phyloP scores from a whole-genome alignment of 148 eudicot species.

The Fallopia convolvulus region DNA sequence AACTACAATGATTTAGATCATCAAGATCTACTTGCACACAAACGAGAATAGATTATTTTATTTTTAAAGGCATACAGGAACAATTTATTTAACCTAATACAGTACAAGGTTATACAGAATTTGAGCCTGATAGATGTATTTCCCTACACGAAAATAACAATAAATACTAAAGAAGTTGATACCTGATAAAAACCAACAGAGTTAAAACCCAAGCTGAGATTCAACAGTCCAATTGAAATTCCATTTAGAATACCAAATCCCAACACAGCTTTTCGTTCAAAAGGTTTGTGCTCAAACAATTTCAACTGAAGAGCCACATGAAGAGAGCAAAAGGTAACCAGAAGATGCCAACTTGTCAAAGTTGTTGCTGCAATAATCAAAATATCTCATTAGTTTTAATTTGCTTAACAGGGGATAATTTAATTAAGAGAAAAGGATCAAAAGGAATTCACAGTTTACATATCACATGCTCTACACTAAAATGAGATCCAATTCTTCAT shows the following conservation, averaged over 20 bases:
- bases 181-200: slow-evolving; percentile 99
- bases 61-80: neutral
- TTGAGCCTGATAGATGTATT: neutral
- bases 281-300: slow-evolving; percentile 35
- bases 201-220: slow-evolving; percentile 92
- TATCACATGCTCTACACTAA: neutral
- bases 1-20: neutral
- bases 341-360: slow-evolving; percentile 84
- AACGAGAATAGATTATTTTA: neutral
- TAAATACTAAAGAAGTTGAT: slow-evolving; percentile 2
- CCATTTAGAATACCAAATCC: slow-evolving; percentile 92
- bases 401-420: neutral
- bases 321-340: slow-evolving; percentile 45
- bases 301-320: slow-evolving; percentile 64
- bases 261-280: slow-evolving; percentile 66
- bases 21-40: neutral
- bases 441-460: neutral
- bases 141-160: neutral
- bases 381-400: neutral
- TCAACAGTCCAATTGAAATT: slow-evolving; percentile 85
- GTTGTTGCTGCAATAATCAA: slow-evolving; percentile 65
- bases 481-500: neutral
- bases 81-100: neutral
- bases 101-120: neutral
- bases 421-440: neutral